Conservation (phyloP, 192 early-diverging fungal species). For the Rhizophagus prolifer region DNA sequence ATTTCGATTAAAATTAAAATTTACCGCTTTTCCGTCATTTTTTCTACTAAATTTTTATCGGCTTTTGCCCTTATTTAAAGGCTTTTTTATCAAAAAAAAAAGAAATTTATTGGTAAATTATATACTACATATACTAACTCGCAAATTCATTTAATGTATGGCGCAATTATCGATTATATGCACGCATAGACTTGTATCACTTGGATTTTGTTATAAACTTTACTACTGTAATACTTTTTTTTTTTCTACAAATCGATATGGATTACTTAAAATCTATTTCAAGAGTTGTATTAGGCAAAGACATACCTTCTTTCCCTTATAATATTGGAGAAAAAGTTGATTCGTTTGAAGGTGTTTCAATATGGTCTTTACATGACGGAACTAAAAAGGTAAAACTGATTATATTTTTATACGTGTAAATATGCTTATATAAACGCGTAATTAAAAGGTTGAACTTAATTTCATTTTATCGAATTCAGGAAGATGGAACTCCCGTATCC, state of each 20-base stretch:
- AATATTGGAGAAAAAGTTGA: conserved; percentile 65
- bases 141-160: too few species aligned
- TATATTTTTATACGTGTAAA: neutral
- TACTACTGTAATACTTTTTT: too few species aligned
- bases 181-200: too few species aligned
- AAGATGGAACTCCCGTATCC: conserved; percentile 65
- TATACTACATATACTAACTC: too few species aligned
- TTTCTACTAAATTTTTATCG: too few species aligned
- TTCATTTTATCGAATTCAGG: conserved; percentile 35
- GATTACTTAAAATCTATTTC: conserved; percentile 45
- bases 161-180: too few species aligned
- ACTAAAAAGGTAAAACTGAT: conserved; percentile 56
- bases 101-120: too few species aligned
- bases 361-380: conserved; percentile 67
- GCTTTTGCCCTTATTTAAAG: too few species aligned
- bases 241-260: neutral
- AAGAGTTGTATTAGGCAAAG: conserved; percentile 55
- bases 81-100: too few species aligned
- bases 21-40: too few species aligned
- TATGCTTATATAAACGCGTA: neutral
- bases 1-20: too few species aligned
- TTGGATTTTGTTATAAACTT: too few species aligned
- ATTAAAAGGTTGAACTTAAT: neutral
- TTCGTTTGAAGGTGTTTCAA: conserved; percentile 52
- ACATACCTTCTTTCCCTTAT: conserved; percentile 64